Conservation (phyloP, 2,329 filamentous ascomycete species). For the Fusarium sp. region DNA sequence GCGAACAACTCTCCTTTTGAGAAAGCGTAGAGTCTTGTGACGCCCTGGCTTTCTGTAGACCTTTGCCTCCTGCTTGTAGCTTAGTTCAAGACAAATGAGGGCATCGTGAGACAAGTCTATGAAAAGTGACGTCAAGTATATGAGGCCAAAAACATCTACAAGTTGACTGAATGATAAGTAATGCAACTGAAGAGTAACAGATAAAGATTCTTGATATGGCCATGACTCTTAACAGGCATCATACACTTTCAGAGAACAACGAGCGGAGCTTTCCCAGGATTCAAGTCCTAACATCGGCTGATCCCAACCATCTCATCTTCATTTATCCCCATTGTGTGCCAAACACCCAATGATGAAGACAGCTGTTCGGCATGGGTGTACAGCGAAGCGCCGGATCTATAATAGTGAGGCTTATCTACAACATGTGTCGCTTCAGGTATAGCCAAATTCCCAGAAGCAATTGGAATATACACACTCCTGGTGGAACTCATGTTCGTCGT, state of each 20-base stretch:
- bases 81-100: background rate
- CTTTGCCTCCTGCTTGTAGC: background rate
- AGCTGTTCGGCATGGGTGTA: background rate
- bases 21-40: background rate
- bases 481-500: background rate
- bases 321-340: no score
- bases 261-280: no score
- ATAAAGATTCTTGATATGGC: background rate
- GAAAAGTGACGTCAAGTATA: background rate
- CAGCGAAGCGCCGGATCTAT: no score
- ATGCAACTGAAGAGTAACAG: no score
- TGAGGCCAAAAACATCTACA: background rate
- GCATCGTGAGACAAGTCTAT: background rate
- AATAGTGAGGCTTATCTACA: background rate
- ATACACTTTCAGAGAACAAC: no score
- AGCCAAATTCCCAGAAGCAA: background rate
- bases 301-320: no score
- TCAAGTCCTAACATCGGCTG: no score
- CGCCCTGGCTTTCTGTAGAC: background rate
- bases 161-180: background rate
- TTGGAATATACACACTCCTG: background rate
- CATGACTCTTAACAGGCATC: no score
- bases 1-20: background rate
- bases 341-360: no score
- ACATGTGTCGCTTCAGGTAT: background rate